Base-by-base conservation (phyloP, 2,329 filamentous ascomycete species). In the Colletotrichum spinosum region DNA sequence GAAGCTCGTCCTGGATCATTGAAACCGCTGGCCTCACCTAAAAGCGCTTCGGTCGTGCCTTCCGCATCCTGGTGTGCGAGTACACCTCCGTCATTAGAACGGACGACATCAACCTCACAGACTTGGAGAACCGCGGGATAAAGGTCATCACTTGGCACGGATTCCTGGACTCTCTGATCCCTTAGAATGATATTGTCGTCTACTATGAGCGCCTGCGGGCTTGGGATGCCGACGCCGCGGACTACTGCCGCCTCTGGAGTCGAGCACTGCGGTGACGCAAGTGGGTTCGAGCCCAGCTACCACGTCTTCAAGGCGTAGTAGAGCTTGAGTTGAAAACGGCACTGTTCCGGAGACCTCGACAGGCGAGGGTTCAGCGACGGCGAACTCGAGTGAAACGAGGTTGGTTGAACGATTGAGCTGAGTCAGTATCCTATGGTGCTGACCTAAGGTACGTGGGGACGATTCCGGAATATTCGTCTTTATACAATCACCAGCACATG, bases 191-290 rank as follows among this genome's bases (percentile, higher is more conserved):
- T 2, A 74, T 76, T 7, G 69, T 74, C n/a, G 62, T 74, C 42
- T 80, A 78, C 67, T 59, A 52, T 41, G 38, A 52, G 9, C 46
- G 46, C 12, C 46, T 59, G 37, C 35, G 10, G 12, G 55, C 37
- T 8, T 41, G 57, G n/a, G 17, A 68, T 42, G 25, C 38, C 1
- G 67, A 74, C 7, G 44, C 82, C 12, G 82, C 81, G 2, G 79
- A 83, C 8, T 84, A 84, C 72, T 89, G 85, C 72, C 72, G 25
- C 25, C 25, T 25, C 84, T 0, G 85, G 85, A 1, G 84, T 86
- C 81, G 75, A 74, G n/a, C 84, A 86, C 73, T 87, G 84, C 70
- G 67, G 65, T 38, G 80, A 79, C 2, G 85, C 85, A 11, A 73
- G 72, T 2, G 84, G 84, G 2, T 52, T 42, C 10, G 37, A 53